A percentile compares a stretch with the other conserved stretches of the same genome.
These are phyloP conservation scores for Cutaneotrichosporon arboriforme DNA, from an alignment of 1,284 basidiomycete species.

Conservation along the genomic window DNA sequence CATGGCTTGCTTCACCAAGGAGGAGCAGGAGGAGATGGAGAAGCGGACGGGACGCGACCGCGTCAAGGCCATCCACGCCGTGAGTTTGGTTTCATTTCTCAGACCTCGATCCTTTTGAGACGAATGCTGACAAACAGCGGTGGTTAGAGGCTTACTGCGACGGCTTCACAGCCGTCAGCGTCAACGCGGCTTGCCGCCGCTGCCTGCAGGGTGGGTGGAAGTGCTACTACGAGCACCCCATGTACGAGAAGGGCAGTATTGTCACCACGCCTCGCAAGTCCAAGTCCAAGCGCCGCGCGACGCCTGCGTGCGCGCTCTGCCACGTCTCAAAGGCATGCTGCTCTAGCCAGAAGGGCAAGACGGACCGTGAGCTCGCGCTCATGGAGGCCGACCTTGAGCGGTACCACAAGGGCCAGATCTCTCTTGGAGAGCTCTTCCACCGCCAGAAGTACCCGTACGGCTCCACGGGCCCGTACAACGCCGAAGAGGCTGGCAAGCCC, in stretches of 20 bases:
- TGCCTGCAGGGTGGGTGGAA: neutral
- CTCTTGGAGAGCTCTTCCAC: neutral
- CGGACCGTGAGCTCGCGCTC: neutral
- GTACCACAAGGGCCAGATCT: neutral
- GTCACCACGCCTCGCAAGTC: neutral
- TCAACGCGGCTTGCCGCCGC: neutral
- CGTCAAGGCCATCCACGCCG: neutral
- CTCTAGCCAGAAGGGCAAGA: neutral
- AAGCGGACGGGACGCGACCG: neutral
- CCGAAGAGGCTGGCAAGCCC: too few relatives aligned
- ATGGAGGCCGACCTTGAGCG: neutral
- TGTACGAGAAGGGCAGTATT: neutral
- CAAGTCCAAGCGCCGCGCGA: neutral
- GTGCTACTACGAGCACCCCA: neutral
- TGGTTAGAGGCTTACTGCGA: neutral
- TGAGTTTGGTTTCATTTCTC: neutral
- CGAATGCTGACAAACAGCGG: neutral
- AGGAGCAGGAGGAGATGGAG: neutral
- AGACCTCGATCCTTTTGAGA: too few relatives aligned
- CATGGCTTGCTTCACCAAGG: neutral
- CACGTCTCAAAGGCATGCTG: neutral
- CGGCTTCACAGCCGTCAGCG: neutral
- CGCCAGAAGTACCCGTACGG: neutral
- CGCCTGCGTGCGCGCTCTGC: neutral
- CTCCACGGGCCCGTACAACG: neutral